Base-by-base conservation (phyloP, 2,329 filamentous ascomycete species). In the Sporothrix variecibatus region DNA sequence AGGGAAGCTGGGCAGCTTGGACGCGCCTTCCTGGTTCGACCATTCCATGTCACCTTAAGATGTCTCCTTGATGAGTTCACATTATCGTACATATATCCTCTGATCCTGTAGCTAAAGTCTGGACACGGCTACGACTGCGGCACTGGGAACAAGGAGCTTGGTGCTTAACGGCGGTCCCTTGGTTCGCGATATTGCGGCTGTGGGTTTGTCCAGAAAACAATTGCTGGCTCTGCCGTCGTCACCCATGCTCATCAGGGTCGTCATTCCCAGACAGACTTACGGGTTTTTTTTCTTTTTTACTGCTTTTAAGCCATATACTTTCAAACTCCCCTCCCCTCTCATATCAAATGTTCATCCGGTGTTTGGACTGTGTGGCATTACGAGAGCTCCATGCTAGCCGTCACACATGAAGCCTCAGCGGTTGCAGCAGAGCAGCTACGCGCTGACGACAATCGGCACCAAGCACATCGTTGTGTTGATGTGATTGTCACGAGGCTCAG, bases 131-230 rank as follows among this genome's bases (percentile, higher is more conserved):
- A 53, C 51, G 12, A 20, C 26, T 26, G 15, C 62, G 23, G 51
- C 8, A 28, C 26, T n/a, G 64, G 12, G 15, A 4, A 34, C 40
- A 67, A 20, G 43, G 43, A n/a, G 20, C 26, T 15, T 11, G 65
- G 46, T 51, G 43, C 17, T 49, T 51, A 31, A 26, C 38, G 38
- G 38, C 38, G 38, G 38, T 60, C 46, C 72, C 72, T 69, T 72
- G 62, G 64, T 72, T 72, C 60, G 40, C 46, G 58, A 74, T 74
- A 70, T 72, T 72, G 73, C 64, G 70, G 70, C 69, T 72, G 73
- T 65, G 56, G 58, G 53, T 68, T 68, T 68, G 40, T 49, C 43
- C 26, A 68, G 64, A 28, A 31, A 49, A 49, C 40, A n/a, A 26
- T 5, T 65, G 60, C 23, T 43, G 60, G 60, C 40, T 49, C 53